phyloP scores from a whole-genome alignment of 1,139 yeast genomes.

The Geotrichum aggregatum region DNA sequence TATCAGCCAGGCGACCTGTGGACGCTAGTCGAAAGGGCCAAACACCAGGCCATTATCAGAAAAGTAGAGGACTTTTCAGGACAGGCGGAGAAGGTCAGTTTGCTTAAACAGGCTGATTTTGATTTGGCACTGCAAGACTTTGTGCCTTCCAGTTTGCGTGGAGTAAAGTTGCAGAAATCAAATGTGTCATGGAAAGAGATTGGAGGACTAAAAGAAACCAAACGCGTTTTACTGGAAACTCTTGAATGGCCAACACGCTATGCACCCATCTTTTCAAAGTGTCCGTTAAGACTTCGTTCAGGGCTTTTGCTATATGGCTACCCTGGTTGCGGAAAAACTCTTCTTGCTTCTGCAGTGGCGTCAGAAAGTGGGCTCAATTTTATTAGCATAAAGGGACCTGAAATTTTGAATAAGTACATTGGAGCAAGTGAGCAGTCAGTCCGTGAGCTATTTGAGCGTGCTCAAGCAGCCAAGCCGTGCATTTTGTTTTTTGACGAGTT shows the following conservation, averaged over 20 bases:
- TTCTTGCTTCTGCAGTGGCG: slow-evolving; percentile 89
- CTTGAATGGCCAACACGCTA: slow-evolving; percentile 96
- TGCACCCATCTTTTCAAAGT: slow-evolving; percentile 85
- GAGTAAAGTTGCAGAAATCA: slow-evolving; percentile 79
- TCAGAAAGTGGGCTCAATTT: slow-evolving; percentile 92
- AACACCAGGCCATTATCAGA: slow-evolving; percentile 46
- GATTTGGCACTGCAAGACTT: slow-evolving; percentile 59
- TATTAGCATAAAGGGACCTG: slow-evolving; percentile 94
- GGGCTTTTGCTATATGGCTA: slow-evolving; percentile 90
- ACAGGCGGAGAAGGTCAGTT: slow-evolving; percentile 12
- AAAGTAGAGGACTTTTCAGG: slow-evolving; percentile 24
- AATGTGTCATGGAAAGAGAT: slow-evolving; percentile 78
- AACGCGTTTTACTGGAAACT: slow-evolving; percentile 72
- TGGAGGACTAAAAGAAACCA: slow-evolving; percentile 81
- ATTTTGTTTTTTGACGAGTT: slow-evolving; percentile 92
- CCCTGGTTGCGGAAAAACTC: slow-evolving; percentile 97
- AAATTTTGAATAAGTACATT: slow-evolving; percentile 87
- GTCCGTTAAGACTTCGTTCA: slow-evolving; percentile 82
- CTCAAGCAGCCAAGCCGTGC: slow-evolving; percentile 92
- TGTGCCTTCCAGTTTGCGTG: slow-evolving; percentile 78
- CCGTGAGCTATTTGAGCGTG: slow-evolving; percentile 87
- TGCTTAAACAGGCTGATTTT: slow-evolving; percentile 41
- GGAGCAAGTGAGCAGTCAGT: slow-evolving; percentile 97
- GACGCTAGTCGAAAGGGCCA: slow-evolving; percentile 67
- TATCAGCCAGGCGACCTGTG: slow-evolving; percentile 79